phyloP scores from a whole-genome alignment of 257 asterid species.

The Solanum infundibuliforme region DNA sequence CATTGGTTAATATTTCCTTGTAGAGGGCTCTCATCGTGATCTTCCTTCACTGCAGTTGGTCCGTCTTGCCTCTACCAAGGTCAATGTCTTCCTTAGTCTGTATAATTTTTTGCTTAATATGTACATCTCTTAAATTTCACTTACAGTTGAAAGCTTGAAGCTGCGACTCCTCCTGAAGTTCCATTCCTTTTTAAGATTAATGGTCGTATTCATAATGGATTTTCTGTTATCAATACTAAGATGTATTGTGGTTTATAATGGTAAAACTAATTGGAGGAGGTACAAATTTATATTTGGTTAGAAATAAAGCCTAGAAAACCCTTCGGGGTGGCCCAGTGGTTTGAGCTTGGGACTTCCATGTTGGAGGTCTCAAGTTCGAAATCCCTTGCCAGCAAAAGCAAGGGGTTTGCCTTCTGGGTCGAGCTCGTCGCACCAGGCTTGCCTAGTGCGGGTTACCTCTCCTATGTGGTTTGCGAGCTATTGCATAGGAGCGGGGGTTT shows the following conservation, averaged over 20 bases:
- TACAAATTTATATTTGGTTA: neutral
- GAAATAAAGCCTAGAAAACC: neutral
- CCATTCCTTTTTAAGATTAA: neutral
- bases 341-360: too few relatives aligned
- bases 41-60: slow-evolving; percentile 76
- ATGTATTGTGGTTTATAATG: neutral
- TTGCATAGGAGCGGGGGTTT: too few relatives aligned
- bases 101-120: neutral
- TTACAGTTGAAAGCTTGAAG: neutral
- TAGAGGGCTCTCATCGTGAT: slow-evolving; percentile 95
- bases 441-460: too few relatives aligned
- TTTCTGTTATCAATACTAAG: neutral
- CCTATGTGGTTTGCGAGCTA: too few relatives aligned
- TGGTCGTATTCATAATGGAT: neutral
- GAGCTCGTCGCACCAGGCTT: too few relatives aligned
- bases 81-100: slow-evolving; percentile 2
- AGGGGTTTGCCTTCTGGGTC: too few relatives aligned
- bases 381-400: too few relatives aligned
- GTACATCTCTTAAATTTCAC: neutral
- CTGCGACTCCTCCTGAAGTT: neutral
- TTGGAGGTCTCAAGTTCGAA: too few relatives aligned
- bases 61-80: slow-evolving; percentile 77
- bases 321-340: too few relatives aligned
- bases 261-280: neutral
- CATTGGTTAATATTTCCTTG: slow-evolving; percentile 13